These are phyloP conservation scores for Dorcoceras hygrometricum DNA, from an alignment of 257 asterid species.

Conservation along the genomic window DNA sequence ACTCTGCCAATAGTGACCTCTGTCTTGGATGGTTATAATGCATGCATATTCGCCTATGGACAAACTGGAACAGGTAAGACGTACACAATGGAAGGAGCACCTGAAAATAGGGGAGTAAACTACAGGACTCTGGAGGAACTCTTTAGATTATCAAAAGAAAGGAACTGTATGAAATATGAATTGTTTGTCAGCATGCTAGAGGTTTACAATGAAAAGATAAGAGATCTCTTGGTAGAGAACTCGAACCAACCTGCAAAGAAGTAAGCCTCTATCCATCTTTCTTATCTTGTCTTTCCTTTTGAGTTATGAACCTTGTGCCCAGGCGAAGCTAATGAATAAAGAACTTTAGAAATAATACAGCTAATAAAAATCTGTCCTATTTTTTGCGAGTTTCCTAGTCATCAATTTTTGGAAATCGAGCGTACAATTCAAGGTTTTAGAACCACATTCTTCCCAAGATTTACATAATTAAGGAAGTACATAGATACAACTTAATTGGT, in stretches of 20 bases:
- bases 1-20: conserved; percentile 87
- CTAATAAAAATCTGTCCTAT: not conserved
- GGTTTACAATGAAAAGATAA: conserved; percentile 95
- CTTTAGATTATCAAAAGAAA: conserved; percentile 61
- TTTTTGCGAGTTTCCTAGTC: not conserved
- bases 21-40: conserved; percentile 92
- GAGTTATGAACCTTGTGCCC: not conserved
- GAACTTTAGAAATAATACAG: not conserved
- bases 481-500: not conserved
- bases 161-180: conserved; percentile 69
- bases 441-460: not conserved
- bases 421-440: not conserved
- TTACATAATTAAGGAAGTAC: too few relatives aligned
- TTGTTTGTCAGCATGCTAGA: conserved; percentile 93
- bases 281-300: conserved; percentile 14
- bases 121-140: conserved; percentile 82
- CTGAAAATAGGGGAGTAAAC: conserved; percentile 87
- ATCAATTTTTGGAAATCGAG: not conserved
- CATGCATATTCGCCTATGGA: conserved; percentile 95
- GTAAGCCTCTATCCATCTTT: conserved; percentile 46
- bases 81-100: conserved; percentile 93
- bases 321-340: not conserved
- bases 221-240: conserved; percentile 83
- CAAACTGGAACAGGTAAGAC: conserved; percentile 87
- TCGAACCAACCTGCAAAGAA: conserved; percentile 70